A percentile compares a stretch with the other conserved stretches of the same genome.
phyloP scores from a whole-genome alignment of 2,329 filamentous ascomycete species.

The Fusarium praegraminearum region DNA sequence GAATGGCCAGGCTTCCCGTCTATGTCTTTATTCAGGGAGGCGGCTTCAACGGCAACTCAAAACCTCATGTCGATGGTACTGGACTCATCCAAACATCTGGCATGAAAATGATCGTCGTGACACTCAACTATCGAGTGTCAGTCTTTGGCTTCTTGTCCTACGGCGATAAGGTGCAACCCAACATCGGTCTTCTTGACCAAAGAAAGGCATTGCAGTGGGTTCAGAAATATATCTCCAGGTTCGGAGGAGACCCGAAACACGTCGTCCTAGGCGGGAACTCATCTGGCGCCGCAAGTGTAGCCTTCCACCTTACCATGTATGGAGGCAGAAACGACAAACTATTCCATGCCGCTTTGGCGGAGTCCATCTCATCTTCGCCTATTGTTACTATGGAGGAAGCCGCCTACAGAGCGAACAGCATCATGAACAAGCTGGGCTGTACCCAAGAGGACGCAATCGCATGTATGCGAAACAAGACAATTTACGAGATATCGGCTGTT shows the following conservation, averaged over 20 bases:
- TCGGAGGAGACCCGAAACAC: constrained; percentile 75
- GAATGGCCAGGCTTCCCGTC: constrained; percentile 69
- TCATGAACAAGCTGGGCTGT: constrained; percentile 59
- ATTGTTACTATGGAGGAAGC: constrained; percentile 60
- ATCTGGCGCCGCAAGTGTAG: constrained; percentile 73
- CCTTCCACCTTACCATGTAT: constrained; percentile 70
- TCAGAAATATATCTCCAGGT: constrained; percentile 71
- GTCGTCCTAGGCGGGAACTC: constrained; percentile 76
- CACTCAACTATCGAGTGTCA: constrained; percentile 81
- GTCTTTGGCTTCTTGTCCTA: constrained; percentile 77
- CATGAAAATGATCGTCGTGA: constrained; percentile 74
- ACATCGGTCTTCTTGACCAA: constrained; percentile 79
- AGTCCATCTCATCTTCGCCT: constrained; percentile 64
- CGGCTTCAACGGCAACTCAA: constrained; percentile 65
- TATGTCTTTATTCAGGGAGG: constrained; percentile 70
- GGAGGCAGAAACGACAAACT: constrained; percentile 61
- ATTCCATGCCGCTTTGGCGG: constrained; percentile 63
- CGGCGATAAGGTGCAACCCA: constrained; percentile 67
- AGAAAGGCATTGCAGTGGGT: constrained; percentile 77
- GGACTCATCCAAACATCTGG: constrained; percentile 68
- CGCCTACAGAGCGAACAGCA: constrained; percentile 64
- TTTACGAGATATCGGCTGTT: constrained; percentile 55
- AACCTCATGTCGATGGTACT: constrained; percentile 68
- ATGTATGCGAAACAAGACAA: constrained; percentile 60
- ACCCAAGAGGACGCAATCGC: constrained; percentile 54